Conservation (phyloP, 495 filamentous ascomycete genomes). For the Lentithecium fluviatile region DNA sequence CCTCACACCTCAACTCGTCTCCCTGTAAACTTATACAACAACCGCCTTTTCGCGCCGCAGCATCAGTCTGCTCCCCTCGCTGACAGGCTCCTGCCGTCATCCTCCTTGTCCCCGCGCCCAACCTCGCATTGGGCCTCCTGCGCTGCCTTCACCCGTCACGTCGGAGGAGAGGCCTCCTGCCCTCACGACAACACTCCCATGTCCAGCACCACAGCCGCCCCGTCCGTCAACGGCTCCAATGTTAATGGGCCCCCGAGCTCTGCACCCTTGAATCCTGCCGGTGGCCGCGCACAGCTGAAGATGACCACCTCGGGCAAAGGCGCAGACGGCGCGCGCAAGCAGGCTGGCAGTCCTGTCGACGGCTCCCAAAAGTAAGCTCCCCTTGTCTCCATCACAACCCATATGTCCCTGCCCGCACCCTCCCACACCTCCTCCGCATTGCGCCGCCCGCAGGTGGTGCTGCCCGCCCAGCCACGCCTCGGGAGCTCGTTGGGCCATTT, state of each 20-base stretch:
- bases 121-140: slow-evolving; percentile 6
- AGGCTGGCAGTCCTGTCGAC: slow-evolving; percentile 57
- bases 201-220: slow-evolving; percentile 45
- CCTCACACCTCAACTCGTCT: not conserved
- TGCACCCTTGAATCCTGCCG: slow-evolving; percentile 42
- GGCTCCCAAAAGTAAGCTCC: slow-evolving; percentile 52
- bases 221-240: slow-evolving; percentile 52
- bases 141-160: slow-evolving; percentile 2
- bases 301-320: slow-evolving; percentile 50
- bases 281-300: slow-evolving; percentile 51
- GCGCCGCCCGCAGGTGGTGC: not conserved
- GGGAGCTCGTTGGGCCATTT: slow-evolving; percentile 31
- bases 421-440: slow-evolving; percentile 2
- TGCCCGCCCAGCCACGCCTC: slow-evolving; percentile 21
- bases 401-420: not conserved
- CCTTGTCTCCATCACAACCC: not conserved
- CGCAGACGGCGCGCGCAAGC: slow-evolving; percentile 55
- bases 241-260: slow-evolving; percentile 41
- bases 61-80: no score
- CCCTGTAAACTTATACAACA: not conserved
- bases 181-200: slow-evolving; percentile 19
- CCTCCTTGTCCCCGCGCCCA: not conserved
- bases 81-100: not conserved
- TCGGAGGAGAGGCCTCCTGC: slow-evolving; percentile 20
- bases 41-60: no score